These are phyloP conservation scores for Selaginella moellendorffii DNA, from an alignment of 75 land plant genomes.

Conservation along the genomic window DNA sequence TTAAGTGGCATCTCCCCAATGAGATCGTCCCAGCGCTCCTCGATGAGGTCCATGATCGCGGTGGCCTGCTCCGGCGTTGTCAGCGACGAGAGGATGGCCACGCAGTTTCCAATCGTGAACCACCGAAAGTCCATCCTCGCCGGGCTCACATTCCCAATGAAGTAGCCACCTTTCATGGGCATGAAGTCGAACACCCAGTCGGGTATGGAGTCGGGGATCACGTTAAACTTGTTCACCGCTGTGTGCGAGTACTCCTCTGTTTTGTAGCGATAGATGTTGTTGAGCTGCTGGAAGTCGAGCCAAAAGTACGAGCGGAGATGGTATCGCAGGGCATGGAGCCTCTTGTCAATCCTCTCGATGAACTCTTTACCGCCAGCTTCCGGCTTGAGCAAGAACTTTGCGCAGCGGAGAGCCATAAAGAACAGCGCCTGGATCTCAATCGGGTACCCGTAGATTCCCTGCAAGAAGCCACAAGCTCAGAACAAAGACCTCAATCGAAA, in stretches of 20 bases:
- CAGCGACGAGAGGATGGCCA: slow-evolving; percentile 53
- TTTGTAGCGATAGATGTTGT: slow-evolving; percentile 47
- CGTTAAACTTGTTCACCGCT: slow-evolving; percentile 59
- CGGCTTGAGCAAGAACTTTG: slow-evolving; percentile 31
- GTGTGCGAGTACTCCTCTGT: slow-evolving; percentile 67
- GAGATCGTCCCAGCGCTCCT: slow-evolving; percentile 44
- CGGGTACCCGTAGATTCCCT: slow-evolving; percentile 53
- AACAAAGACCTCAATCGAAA: not conserved
- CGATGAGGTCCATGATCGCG: slow-evolving; percentile 54
- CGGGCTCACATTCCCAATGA: slow-evolving; percentile 82
- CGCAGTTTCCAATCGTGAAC: slow-evolving; percentile 62
- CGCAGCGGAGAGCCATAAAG: slow-evolving; percentile 39
- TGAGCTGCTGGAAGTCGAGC: slow-evolving; percentile 61
- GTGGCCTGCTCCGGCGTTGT: slow-evolving; percentile 45
- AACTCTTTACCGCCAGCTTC: slow-evolving; percentile 36
- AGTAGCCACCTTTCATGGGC: slow-evolving; percentile 60
- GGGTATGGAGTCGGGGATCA: slow-evolving; percentile 64
- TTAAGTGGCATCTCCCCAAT: slow-evolving; percentile 61
- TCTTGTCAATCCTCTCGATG: slow-evolving; percentile 37
- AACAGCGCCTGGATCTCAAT: slow-evolving; percentile 45
- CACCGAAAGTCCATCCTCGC: slow-evolving; percentile 79
- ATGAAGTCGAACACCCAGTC: slow-evolving; percentile 75
- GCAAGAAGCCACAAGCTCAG: too few species aligned
- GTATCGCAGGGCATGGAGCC: slow-evolving; percentile 38
- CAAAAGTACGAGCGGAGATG: slow-evolving; percentile 69